phyloP scores from a whole-genome alignment of 495 filamentous ascomycete genomes.

The Aspergillus cavernicola region DNA sequence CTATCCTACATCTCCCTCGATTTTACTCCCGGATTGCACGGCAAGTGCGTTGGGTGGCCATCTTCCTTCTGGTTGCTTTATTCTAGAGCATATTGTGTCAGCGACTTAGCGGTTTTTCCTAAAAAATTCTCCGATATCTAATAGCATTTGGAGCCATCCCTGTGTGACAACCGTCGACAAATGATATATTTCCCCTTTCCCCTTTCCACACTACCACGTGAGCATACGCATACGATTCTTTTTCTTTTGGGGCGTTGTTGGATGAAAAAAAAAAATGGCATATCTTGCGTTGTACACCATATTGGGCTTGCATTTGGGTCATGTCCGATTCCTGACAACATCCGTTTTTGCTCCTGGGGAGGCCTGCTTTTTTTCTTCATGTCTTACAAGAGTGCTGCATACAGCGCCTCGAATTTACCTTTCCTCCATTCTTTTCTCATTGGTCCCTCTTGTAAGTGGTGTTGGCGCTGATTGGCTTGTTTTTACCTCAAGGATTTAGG shows the following conservation, averaged over 20 bases:
- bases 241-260: conserved; percentile 7
- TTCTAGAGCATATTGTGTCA: conserved; percentile 13
- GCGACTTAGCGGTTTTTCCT: conserved; percentile 12
- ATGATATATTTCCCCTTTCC: neutral
- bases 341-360: no score
- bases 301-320: no score
- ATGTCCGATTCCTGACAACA: no score
- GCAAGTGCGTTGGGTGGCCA: conserved; percentile 15
- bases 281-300: no score
- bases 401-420: no score
- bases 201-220: neutral
- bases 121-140: conserved; percentile 7
- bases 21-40: conserved; percentile 11
- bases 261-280: no score
- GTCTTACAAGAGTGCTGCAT: no score
- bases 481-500: neutral
- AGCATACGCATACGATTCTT: conserved; percentile 9
- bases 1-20: neutral
- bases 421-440: neutral
- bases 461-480: conserved; percentile 1
- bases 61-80: conserved; percentile 4
- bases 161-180: neutral
- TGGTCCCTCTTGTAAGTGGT: neutral
- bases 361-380: no score
- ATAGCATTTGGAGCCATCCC: conserved; percentile 7